Evolutionary conservation across 1,139 yeast genomes (phyloP), one percentile per base, ranked within the genome.

Genomic region (Candida sanyaensis): DNA sequence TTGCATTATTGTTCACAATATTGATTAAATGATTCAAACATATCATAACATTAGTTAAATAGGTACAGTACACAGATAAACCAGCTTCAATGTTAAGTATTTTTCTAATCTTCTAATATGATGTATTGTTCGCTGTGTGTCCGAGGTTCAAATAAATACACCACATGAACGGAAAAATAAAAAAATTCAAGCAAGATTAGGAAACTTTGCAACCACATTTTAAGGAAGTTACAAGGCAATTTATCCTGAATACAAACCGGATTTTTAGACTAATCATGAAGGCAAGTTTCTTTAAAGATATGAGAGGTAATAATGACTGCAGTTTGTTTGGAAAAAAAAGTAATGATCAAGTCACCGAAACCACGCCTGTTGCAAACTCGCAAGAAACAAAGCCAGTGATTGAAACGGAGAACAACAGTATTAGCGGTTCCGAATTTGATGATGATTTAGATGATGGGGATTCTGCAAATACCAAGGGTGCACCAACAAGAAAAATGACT

Each of bases 231-330:
- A 17, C 21, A 17, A 17, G 21, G 21, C 21, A 17, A 17, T 2
- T 3, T 17, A 17, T 17, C 21, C 21, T 17, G 21, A 17, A 2
- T 17, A 17, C 21, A 17, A 17, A 17, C 21, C 21, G 3, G 21
- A 17, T 17, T 17, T 17, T 17, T 17, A 17, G 21, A 17, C 21
- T 17, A 17, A 17, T n/a, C 5, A 39, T 39, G 42, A 7, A 28
- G 4, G 26, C 37, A 9, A 27, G 37, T 8, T 41, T 41, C n/a
- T 41, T 41, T 12, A 41, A 41, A 7, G 37, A 41, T 32, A 39
- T 31, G 3, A 24, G 9, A 13, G 27, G 32, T 9, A 28, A 5
- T 13, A 38, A 38, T 4, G 30, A 30, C 4, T 11, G n/a, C 5
- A 12, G 17, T 9, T 38, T 38, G 4, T 38, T 38, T 38, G 32